Evolutionary conservation across 257 asterid species (phyloP), one percentile per base, ranked within the genome.

Genomic region (Buddleja alternifolia): DNA sequence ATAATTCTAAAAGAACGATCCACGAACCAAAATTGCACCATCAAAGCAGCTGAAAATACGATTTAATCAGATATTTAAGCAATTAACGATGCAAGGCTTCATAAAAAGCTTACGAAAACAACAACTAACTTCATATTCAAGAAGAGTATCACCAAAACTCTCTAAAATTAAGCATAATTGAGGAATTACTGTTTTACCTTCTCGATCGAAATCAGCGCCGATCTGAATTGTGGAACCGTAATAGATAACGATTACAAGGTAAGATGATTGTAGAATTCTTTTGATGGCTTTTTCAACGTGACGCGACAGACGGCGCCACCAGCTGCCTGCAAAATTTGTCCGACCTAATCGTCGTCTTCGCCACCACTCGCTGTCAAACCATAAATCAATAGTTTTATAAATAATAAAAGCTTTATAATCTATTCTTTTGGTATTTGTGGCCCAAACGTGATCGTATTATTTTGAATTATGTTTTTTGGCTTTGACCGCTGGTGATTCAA

Each of bases 311-410:
- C n/a, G n/a, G n/a, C n/a, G n/a, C n/a, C n/a, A n/a, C n/a, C n/a
- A n/a, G n/a, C n/a, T n/a, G n/a, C 16, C 1, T 46, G 46, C 65
- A 59, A 37, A 20, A 6, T 45, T 29, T 3, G 50, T 69, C 41
- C 60, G 11, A 24, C 67, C 24, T 6, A 39, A 32, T 44, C 51
- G 67, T 20, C 67, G 50, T 45, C 50, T 34, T 76, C 57, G 24
- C 24, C 70, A 59, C 24, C 70, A 59, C 76, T 61, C 66, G 75
- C 72, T 8, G 67, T 52, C 77, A 10, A 50, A 55, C 66, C 29
- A 14, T 17, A n/a, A 23, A 32, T 61, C 15, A 11, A 11, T 53
- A 15, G 24, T 34, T 32, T 34, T 59, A 63, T 45, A 14, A n/a
- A 64, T 14, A 14, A 0, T 21, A 0, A 0, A 25, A 14, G 10